Conservation (phyloP, 2,329 filamentous ascomycete genomes). For the Colletotrichum caudatum region DNA sequence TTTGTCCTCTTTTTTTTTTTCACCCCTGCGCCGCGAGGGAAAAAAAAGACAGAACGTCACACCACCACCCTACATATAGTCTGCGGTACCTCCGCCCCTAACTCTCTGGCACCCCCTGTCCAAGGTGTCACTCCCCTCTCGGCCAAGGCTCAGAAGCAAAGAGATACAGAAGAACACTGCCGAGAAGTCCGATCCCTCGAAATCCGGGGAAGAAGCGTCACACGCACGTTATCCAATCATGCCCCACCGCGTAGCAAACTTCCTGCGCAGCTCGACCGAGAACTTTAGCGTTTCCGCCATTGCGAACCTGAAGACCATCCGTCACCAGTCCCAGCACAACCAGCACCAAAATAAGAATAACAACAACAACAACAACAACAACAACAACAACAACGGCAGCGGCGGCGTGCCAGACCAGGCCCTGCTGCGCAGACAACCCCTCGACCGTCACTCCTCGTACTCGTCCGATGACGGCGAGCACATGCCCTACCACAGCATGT, state of each 20-base stretch:
- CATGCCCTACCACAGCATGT: conserved; percentile 42
- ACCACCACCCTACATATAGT: conserved; percentile 22
- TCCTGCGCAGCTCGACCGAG: conserved; percentile 68
- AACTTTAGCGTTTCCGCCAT: conserved; percentile 52
- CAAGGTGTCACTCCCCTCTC: conserved; percentile 40
- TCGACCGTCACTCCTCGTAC: conserved; percentile 40
- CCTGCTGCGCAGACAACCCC: conserved; percentile 26
- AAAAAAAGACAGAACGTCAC: conserved; percentile 28
- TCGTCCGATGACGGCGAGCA: conserved; percentile 41
- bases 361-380: conserved; percentile 8
- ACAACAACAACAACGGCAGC: conserved; percentile 11
- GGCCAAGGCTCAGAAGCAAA: conserved; percentile 31
- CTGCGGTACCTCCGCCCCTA: conserved; percentile 20
- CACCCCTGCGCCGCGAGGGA: conserved; percentile 19
- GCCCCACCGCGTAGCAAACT: conserved; percentile 69
- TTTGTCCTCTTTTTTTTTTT: conserved; percentile 22
- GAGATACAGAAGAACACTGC: conserved; percentile 18
- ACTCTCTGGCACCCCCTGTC: conserved; percentile 19
- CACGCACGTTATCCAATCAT: conserved; percentile 52
- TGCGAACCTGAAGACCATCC: conserved; percentile 60
- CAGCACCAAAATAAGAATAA: conserved; percentile 17
- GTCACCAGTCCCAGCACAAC: conserved; percentile 43
- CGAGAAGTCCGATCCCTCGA: conserved; percentile 9
- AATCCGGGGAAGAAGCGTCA: conserved; percentile 33
- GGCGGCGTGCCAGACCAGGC: conserved; percentile 30